These are phyloP conservation scores for Trichoderma endophyticum DNA, from an alignment of 2,329 filamentous ascomycete species.

Conservation along the genomic window DNA sequence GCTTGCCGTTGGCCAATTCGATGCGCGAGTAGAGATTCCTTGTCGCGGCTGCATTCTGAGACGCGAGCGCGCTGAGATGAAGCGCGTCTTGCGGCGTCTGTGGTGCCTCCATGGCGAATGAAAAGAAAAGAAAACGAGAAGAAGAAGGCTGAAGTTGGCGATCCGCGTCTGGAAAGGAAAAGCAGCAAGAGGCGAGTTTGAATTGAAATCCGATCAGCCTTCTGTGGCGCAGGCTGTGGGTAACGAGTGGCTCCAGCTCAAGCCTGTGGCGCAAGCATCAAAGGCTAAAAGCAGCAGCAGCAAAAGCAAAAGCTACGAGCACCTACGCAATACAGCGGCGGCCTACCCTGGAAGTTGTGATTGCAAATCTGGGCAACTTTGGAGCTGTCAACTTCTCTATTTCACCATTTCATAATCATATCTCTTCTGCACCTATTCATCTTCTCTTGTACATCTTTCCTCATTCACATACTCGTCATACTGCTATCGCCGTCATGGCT, in stretches of 20 bases:
- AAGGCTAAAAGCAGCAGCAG: neutral
- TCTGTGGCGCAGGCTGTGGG: conserved; percentile 29
- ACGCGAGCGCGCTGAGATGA: conserved; percentile 34
- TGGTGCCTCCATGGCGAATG: conserved; percentile 33
- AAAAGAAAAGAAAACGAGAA: neutral
- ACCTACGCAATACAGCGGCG: conserved; percentile 4
- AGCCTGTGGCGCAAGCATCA: neutral
- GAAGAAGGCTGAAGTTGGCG: neutral
- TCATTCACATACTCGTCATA: neutral
- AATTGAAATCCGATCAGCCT: conserved; percentile 28
- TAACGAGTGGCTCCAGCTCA: neutral
- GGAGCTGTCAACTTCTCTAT: neutral
- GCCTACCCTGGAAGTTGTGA: neutral
- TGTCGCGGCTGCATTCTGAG: conserved; percentile 35
- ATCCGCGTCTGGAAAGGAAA: conserved; percentile 20
- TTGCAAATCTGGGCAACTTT: neutral
- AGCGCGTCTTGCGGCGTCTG: conserved; percentile 33
- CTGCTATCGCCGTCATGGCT: conserved; percentile 26
- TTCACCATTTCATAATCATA: neutral
- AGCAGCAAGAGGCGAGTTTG: conserved; percentile 21
- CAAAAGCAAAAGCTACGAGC: neutral
- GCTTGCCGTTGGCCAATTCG: conserved; percentile 32
- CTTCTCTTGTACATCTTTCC: neutral
- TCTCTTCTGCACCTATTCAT: neutral
- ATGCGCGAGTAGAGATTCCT: conserved; percentile 32